Conservation (phyloP, 2,329 filamentous ascomycete species). For the Cercospora zeina region DNA sequence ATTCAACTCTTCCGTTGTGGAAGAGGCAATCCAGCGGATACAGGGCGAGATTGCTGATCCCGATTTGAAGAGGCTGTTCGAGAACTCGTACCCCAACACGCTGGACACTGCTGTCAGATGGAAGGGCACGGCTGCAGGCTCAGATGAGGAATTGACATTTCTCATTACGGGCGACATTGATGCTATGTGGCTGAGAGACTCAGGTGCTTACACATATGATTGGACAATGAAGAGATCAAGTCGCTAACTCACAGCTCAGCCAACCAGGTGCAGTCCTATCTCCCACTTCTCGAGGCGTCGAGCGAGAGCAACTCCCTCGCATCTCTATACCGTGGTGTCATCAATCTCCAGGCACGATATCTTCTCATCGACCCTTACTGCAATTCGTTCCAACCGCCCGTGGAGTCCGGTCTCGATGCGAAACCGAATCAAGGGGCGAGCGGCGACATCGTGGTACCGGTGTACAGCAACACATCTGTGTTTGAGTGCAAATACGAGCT, state of each 20-base stretch:
- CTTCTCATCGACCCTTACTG: conserved; percentile 60
- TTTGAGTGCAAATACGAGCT: conserved; percentile 59
- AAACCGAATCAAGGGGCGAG: conserved; percentile 44
- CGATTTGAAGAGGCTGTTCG: conserved; percentile 69
- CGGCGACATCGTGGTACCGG: conserved; percentile 47
- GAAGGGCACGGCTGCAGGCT: conserved; percentile 55
- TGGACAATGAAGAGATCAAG: background rate
- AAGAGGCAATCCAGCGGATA: conserved; percentile 42
- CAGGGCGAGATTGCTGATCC: conserved; percentile 46
- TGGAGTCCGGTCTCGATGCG: conserved; percentile 48
- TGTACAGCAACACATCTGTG: conserved; percentile 47
- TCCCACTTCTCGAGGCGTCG: conserved; percentile 60
- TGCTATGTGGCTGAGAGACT: conserved; percentile 56
- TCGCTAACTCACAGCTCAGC: conserved; percentile 39
- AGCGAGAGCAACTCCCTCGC: conserved; percentile 60
- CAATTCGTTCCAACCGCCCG: conserved; percentile 55
- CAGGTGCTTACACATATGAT: background rate
- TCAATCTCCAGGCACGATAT: conserved; percentile 71
- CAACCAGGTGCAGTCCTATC: conserved; percentile 71
- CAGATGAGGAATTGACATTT: conserved; percentile 64
- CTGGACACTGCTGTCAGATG: conserved; percentile 71
- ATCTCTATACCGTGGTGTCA: conserved; percentile 67
- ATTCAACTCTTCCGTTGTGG: conserved; percentile 49
- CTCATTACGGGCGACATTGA: conserved; percentile 61
- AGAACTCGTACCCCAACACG: conserved; percentile 73